Conservation (phyloP, 2,329 filamentous ascomycete genomes). For the Scedosporium boydii region DNA sequence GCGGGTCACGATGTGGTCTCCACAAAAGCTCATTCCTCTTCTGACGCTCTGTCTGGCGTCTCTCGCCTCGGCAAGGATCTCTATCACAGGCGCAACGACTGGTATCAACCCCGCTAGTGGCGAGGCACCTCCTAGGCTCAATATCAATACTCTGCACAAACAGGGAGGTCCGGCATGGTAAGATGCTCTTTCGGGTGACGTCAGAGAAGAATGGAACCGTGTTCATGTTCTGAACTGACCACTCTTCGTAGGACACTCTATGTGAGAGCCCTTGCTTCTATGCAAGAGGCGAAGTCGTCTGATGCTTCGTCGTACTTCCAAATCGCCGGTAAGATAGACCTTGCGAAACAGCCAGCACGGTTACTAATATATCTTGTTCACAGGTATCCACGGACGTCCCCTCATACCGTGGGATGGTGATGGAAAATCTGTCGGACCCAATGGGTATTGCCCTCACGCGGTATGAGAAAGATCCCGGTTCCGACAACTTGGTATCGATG, state of each 20-base stretch:
- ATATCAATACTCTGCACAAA: conserved; percentile 36
- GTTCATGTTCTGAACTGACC: neutral
- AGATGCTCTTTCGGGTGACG: conserved; percentile 5
- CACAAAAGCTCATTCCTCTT: neutral
- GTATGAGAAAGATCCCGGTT: conserved; percentile 20
- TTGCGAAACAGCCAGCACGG: conserved; percentile 5
- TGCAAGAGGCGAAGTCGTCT: conserved; percentile 29
- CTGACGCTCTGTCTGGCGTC: neutral
- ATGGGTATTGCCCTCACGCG: conserved; percentile 36
- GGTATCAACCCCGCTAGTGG: conserved; percentile 26
- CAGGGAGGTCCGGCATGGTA: conserved; percentile 35
- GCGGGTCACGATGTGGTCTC: neutral
- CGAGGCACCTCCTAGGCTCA: conserved; percentile 32
- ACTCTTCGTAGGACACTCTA: conserved; percentile 35
- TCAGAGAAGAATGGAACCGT: neutral
- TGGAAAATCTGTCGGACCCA: conserved; percentile 18
- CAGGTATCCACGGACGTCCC: conserved; percentile 32
- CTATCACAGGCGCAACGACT: conserved; percentile 27
- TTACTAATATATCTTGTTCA: neutral
- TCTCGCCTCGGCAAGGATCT: conserved; percentile 6
- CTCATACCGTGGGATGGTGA: conserved; percentile 31
- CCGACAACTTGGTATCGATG: no score
- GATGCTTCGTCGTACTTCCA: conserved; percentile 41
- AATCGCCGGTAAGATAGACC: conserved; percentile 28
- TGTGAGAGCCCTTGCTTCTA: conserved; percentile 32